These are phyloP conservation scores for Hevea brasiliensis DNA, from an alignment of 345 rosid species.

Conservation along the genomic window DNA sequence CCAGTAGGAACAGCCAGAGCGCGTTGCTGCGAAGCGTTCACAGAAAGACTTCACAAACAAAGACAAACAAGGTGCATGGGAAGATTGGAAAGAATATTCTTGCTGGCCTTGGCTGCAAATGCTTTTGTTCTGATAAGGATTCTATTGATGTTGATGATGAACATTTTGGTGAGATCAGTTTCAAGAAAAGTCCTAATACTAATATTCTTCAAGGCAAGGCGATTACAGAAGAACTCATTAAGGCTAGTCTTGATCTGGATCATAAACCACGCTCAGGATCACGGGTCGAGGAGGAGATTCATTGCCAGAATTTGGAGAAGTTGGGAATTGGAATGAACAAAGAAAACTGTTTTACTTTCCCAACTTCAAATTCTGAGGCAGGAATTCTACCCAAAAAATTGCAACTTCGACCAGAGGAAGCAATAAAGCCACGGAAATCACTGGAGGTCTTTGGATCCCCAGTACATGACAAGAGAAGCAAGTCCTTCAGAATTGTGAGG, in stretches of 20 bases:
- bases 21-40: conserved; percentile 32
- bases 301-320: no score
- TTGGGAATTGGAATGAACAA: conserved; percentile 12
- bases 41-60: conserved; percentile 16
- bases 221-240: conserved; percentile 8
- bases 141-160: conserved; percentile 52
- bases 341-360: conserved; percentile 39
- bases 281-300: no score
- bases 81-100: conserved; percentile 46
- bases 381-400: conserved; percentile 14
- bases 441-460: conserved; percentile 68
- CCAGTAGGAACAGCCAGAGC: conserved; percentile 65
- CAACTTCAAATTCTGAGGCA: conserved; percentile 23
- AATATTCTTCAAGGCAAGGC: conserved; percentile 26
- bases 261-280: conserved; percentile 3
- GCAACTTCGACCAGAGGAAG: conserved; percentile 20
- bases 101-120: conserved; percentile 55
- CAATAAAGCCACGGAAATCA: conserved; percentile 40
- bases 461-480: conserved; percentile 35
- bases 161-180: conserved; percentile 40
- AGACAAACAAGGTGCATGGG: conserved; percentile 24
- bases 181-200: conserved; percentile 30
- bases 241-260: conserved; percentile 9
- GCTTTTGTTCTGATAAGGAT: conserved; percentile 53
- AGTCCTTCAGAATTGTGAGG: conserved; percentile 36